Evolutionary conservation across 805 yeast genomes (phyloP).

Genomic region (Myxozyma sirexii): DNA sequence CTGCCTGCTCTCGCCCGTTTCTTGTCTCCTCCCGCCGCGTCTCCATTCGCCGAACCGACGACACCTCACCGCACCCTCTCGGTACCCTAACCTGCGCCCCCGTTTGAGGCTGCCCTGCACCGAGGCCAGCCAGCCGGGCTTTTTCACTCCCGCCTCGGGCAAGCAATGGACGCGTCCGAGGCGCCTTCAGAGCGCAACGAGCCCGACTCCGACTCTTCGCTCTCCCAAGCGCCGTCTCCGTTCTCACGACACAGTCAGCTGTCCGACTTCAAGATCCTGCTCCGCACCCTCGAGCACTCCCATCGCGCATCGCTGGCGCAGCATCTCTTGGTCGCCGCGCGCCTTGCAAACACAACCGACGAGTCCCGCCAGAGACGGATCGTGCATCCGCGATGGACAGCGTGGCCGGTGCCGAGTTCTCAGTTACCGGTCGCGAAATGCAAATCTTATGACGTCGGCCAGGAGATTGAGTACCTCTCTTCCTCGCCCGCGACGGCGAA

Average conservation of each 20-base stretch:
- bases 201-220: not conserved
- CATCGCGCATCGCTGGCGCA: conserved; percentile 16
- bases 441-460: not conserved
- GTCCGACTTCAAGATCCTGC: conserved; percentile 13
- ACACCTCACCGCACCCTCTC: too few relatives aligned
- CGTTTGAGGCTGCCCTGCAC: too few relatives aligned
- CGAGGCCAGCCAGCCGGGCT: too few relatives aligned
- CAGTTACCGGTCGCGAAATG: not conserved
- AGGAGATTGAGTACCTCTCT: not conserved
- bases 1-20: too few relatives aligned
- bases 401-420: conserved; percentile 20
- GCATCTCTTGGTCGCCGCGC: conserved; percentile 22
- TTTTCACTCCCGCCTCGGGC: too few relatives aligned
- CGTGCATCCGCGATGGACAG: conserved; percentile 16
- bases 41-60: too few relatives aligned
- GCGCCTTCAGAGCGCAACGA: not conserved
- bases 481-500: not conserved
- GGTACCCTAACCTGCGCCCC: too few relatives aligned
- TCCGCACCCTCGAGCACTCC: conserved; percentile 12
- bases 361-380: not conserved
- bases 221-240: not conserved
- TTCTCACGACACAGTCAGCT: conserved; percentile 8
- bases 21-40: too few relatives aligned
- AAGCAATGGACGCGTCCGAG: too few relatives aligned
- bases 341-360: not conserved